Base-by-base conservation (phyloP, 2,329 filamentous ascomycete species). In the Cercospora sesami region DNA sequence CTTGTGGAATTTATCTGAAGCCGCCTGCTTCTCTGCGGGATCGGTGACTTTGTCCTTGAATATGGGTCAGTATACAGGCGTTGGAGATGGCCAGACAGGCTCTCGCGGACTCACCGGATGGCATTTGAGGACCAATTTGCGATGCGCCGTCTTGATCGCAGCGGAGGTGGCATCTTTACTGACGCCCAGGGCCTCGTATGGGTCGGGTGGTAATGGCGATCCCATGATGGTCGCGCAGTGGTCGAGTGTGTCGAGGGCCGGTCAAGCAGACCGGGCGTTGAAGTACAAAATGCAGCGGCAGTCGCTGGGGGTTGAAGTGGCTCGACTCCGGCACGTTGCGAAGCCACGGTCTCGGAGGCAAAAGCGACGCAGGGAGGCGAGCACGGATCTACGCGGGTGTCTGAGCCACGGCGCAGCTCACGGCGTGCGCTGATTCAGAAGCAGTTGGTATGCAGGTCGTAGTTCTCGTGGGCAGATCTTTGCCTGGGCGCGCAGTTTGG, bases 101-200 rank as follows among this genome's bases (percentile, higher is more conserved):
- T 57, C 48, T 23, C 18, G 21, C 21, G 45, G 12, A 57, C 61
- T 64, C 48, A 64, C 61, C 69, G 83, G 81, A 74, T 99, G 95
- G 75, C 93, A 88, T 79, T 89, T 94, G 68, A 99, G 84, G 6
- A 95, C 95, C 65, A 91, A 88, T 78, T 96, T 97, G 76, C 93
- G 90, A 82, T 99, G 98, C 23, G 94, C 92, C 14, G 88, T 89
- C 80, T 96, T 97, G 82, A 99, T 87, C 76, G 96, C 87, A 69
- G 92, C 89, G 39, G 89, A 83, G 0, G 91, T 91, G 14, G 94
- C 93, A 68, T 87, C 84, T 70, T 87, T 88, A 58, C 90, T 86
- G 53, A 99, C 81, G 33, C 85, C 87, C 4, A 99, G 87, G 60
- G 94, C 88, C 74, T 90, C 87, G 76, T 99, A 99, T 60, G 93